phyloP scores from a whole-genome alignment of 2,329 filamentous ascomycete genomes.

The Hymenoscyphus salicellus region DNA sequence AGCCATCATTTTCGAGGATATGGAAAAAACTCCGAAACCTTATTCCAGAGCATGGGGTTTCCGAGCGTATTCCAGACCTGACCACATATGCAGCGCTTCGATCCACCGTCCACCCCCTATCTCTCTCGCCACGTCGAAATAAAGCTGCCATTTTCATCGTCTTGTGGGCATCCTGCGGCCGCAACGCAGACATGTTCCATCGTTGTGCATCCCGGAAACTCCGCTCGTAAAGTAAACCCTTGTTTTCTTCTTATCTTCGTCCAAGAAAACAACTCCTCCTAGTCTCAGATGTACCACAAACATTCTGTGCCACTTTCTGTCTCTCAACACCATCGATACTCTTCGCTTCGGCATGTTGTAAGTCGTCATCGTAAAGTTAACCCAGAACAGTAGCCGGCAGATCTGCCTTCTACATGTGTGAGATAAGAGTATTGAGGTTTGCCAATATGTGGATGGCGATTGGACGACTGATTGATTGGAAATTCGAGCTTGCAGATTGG shows the following conservation, averaged over 20 bases:
- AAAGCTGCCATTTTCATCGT: background rate
- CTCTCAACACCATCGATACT: background rate
- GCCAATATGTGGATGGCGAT: background rate
- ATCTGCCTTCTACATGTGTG: background rate
- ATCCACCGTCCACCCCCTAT: no score
- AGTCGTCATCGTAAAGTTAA: background rate
- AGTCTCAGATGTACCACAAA: background rate
- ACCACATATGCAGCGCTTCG: no score
- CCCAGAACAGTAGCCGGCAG: background rate
- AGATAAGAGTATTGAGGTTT: background rate
- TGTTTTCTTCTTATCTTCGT: conserved; percentile 3
- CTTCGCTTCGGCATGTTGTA: background rate
- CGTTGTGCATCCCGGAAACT: background rate
- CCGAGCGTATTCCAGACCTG: no score
- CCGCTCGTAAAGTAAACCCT: background rate
- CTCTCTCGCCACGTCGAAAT: no score
- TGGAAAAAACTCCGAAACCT: no score
- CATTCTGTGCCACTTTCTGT: background rate
- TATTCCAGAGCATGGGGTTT: no score
- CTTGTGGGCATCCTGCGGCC: background rate
- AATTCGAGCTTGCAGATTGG: background rate
- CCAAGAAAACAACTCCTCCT: background rate
- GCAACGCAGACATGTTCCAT: background rate
- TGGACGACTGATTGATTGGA: background rate
- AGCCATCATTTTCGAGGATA: background rate